phyloP scores from a whole-genome alignment of 352 stramenopile genomes.

The Globisporangium megalacanthum region DNA sequence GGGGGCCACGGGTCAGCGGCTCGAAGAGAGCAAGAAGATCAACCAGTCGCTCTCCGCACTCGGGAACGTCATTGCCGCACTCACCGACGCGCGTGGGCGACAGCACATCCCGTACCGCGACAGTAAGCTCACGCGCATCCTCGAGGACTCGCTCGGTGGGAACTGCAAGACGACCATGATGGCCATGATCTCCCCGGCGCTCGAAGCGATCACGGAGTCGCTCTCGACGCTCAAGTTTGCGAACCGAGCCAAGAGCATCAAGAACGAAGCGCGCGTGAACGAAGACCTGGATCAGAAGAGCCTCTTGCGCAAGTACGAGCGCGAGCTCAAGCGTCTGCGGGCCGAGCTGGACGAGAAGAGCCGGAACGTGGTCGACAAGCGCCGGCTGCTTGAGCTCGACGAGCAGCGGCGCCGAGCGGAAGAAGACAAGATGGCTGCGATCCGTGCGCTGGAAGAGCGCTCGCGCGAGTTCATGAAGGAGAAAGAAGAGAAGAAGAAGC shows the following conservation, averaged over 20 bases:
- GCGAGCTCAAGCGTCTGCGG: constrained; percentile 90
- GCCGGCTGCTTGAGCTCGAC: constrained; percentile 85
- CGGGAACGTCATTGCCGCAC: constrained; percentile 88
- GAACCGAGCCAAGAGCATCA: constrained; percentile 92
- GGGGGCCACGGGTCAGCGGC: constrained; percentile 76
- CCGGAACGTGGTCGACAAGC: constrained; percentile 93
- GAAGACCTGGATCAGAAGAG: constrained; percentile 93
- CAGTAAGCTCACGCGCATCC: constrained; percentile 91
- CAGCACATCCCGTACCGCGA: constrained; percentile 94
- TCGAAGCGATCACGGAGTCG: constrained; percentile 88
- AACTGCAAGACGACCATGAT: constrained; percentile 97
- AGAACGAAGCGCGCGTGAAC: constrained; percentile 87
- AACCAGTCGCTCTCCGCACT: constrained; percentile 89
- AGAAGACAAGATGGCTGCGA: constrained; percentile 94
- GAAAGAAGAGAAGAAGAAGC: constrained; percentile 94
- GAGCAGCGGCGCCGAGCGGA: constrained; percentile 88
- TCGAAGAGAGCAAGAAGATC: constrained; percentile 93
- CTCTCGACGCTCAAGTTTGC: constrained; percentile 94
- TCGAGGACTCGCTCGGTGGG: constrained; percentile 83
- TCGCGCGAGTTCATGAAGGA: constrained; percentile 93
- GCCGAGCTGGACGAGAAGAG: constrained; percentile 90
- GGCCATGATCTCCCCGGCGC: constrained; percentile 92
- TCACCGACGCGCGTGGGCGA: constrained; percentile 81
- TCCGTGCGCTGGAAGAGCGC: constrained; percentile 87
- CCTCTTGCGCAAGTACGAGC: constrained; percentile 92